Evolutionary conservation across 1,284 basidiomycete species (phyloP), one percentile per base, ranked within the genome.

Genomic region (Ceratobasidium sp.): DNA sequence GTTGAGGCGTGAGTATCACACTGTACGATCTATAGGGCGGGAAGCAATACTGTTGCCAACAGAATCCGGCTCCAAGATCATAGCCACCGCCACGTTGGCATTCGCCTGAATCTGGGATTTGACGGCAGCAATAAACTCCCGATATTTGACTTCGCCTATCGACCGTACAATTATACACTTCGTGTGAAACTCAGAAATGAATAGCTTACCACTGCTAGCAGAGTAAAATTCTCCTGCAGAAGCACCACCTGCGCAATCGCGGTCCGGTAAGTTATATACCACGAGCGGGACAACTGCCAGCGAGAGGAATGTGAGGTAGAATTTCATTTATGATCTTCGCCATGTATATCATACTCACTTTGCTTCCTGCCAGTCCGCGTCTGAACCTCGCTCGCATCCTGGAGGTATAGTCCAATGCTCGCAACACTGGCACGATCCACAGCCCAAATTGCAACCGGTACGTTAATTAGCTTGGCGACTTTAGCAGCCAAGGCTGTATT

Each of bases 181-280:
- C 8, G 15, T n/a, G 29, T 10, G 2, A 27, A 40, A 25, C 1
- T 5, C 43, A 31, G n/a, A 43, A 40, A 27, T 29, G 4, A 22
- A 35, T n/a, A 5, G 38, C 57, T 60, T 34, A 34, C 57, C 57
- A 34, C 57, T 45, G 15, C 34, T 34, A 22, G 57, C 43, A 22
- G 57, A 60, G 57, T 45, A 47, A 17, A 32, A 60, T 31, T 60
- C 57, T 47, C 57, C 57, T 10, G 57, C 57, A 25, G 57, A 60
- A n/a, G 57, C 57, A 31, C 57, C 57, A 35, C 25, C 57, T 2
- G 57, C 10, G 31, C 57, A 60, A 22, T 60, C 57, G 2, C 57
- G 57, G n/a, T 60, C 57, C 2, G 57, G 57, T 13, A 60, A 22
- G 27, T 60, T 45, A 42, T 32, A 25, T n/a, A n/a, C n/a, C n/a